Evolutionary conservation across 2,329 filamentous ascomycete genomes (phyloP), one percentile per base, ranked within the genome.

Genomic region (Dichotomopilus funicola): DNA sequence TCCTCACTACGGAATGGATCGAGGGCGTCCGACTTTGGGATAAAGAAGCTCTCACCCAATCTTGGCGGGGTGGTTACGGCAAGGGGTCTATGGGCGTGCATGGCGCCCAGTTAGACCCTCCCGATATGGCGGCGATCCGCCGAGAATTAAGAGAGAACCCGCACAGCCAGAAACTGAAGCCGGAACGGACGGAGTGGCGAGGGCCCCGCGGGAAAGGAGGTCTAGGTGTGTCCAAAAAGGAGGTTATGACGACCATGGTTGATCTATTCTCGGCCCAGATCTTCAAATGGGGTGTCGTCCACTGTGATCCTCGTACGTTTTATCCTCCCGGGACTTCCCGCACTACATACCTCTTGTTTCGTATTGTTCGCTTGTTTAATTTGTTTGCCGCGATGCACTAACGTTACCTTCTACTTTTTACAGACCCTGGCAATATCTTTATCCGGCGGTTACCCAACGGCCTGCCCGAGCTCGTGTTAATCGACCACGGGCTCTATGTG

Each of bases 241-340:
- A 92, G 57, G 90, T 96, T 57, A 97, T 97, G 94, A 88, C 87
- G 5, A 96, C 90, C 36, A 96, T 97, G 85, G 83, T 96, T 49
- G 92, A 96, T 69, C 80, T 97, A 37, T 99, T 97, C 75, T 89
- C 87, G n/a, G 91, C 90, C 2, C 92, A 97, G 68, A 97, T 97
- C 80, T 99, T 96, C 76, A 86, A 95, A 61, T 97, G 90, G 89
- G 94, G 94, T 10, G 81, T 89, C 44, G 89, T 97, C 0, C 92
- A 99, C 74, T 96, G 92, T 73, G 94, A 99, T 69, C 94, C 94
- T 8, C 94, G 56, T 59, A 54, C 11, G 56, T 56, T 34, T 46
- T 27, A 27, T n/a, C n/a, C 19, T 27, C 3, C 19, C 19, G 19
- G 4, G n/a, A 2, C 47, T 11, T n/a, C 40, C 13, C 40, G 11